Evolutionary conservation across 1,284 basidiomycete genomes (phyloP).

Genomic region (Rhodotorula sp.): DNA sequence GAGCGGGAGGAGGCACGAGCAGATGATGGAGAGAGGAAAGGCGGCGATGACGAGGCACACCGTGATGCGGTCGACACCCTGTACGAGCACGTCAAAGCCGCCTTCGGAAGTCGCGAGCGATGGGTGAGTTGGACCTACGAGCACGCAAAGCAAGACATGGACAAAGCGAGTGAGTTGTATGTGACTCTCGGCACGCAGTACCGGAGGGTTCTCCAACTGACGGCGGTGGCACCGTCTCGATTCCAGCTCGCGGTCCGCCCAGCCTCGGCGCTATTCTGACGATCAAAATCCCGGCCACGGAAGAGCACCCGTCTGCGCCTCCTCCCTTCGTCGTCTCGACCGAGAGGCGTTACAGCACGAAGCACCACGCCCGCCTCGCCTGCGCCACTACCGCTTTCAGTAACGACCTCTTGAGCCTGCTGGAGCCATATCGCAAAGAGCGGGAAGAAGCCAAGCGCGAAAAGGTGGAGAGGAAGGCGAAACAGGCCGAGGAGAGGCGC

Average conservation of each 20-base stretch:
- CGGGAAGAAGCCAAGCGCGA: background rate
- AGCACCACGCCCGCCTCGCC: slow-evolving; percentile 11
- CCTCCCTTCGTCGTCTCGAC: slow-evolving; percentile 3
- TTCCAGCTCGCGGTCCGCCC: no score
- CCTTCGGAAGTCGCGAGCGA: slow-evolving; percentile 2
- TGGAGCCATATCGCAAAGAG: background rate
- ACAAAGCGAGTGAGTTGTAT: background rate
- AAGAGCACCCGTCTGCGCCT: background rate
- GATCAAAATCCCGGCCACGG: background rate
- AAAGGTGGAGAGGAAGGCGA: background rate
- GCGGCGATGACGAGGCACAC: background rate
- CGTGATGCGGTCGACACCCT: slow-evolving; percentile 6
- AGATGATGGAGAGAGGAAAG: background rate
- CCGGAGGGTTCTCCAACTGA: no score
- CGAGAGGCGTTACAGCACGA: background rate
- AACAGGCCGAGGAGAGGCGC: background rate
- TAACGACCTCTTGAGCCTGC: slow-evolving; percentile 4
- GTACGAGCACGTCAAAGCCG: background rate
- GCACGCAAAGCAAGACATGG: background rate
- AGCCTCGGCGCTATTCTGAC: background rate
- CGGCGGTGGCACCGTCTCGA: background rate
- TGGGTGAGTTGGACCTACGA: background rate
- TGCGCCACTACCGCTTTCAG: slow-evolving; percentile 1
- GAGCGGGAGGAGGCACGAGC: background rate
- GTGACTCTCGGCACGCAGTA: no score